Conservation (phyloP, 2,329 filamentous ascomycete species). For the Colletotrichum falcatum region DNA sequence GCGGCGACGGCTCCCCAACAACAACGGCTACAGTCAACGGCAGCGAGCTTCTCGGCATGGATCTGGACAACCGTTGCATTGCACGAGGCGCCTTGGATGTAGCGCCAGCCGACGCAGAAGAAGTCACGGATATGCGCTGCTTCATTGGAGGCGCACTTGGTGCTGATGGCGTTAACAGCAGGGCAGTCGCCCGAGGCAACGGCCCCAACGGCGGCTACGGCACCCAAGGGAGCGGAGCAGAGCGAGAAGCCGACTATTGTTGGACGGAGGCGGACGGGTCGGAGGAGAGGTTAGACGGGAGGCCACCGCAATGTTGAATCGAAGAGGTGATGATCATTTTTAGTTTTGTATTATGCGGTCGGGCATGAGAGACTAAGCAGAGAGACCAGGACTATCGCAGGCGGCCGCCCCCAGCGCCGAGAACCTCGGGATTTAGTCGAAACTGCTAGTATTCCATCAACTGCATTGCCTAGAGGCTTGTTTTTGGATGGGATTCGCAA, state of each 20-base stretch:
- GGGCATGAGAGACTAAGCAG: no score
- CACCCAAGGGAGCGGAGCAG: slow-evolving; percentile 6
- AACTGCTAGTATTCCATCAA: neutral
- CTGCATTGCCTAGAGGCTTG: neutral
- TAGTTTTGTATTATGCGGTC: no score
- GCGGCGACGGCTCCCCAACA: neutral
- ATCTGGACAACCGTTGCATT: slow-evolving; percentile 58
- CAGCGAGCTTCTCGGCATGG: slow-evolving; percentile 63
- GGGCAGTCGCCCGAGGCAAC: slow-evolving; percentile 21
- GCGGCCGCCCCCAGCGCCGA: neutral
- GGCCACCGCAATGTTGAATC: neutral
- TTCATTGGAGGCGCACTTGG: slow-evolving; percentile 38
- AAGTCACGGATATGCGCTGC: slow-evolving; percentile 44
- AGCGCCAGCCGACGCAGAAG: slow-evolving; percentile 54
- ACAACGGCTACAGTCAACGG: slow-evolving; percentile 40
- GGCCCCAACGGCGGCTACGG: neutral
- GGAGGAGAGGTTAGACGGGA: neutral
- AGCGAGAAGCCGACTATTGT: slow-evolving; percentile 27
- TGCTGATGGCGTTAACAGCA: slow-evolving; percentile 37
- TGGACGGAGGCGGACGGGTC: neutral
- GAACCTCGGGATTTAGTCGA: neutral
- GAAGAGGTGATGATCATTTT: neutral
- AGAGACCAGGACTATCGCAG: neutral
- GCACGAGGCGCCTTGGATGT: slow-evolving; percentile 46
- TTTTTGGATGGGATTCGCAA: neutral